Evolutionary conservation across 2,329 filamentous ascomycete species (phyloP), one percentile per base, ranked within the genome.

Genomic region (Fusarium napiforme): DNA sequence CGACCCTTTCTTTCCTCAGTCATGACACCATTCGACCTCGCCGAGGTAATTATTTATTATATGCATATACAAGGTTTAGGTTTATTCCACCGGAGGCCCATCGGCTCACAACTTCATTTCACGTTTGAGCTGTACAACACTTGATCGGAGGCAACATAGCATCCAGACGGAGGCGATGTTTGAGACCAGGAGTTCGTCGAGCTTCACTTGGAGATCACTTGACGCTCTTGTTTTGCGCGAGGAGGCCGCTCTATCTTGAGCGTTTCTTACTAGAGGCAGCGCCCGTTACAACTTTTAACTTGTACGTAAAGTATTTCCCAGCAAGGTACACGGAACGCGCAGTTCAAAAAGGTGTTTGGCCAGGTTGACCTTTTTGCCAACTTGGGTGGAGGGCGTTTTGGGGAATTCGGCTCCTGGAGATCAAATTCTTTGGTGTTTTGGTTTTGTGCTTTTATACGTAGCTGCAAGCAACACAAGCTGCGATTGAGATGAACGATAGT

Each of bases 281-380:
- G 61, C 65, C 65, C 56, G 57, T 65, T 62, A 58, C 66, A 65
- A 60, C 32, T 67, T 72, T 77, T 74, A 69, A 75, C 69, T 72
- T 83, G 82, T 83, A 84, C 79, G 78, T 84, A 82, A 82, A 78
- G 83, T 74, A 71, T 71, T 79, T 53, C 57, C 40, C 78, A 82
- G 77, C 77, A 81, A 81, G 72, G 76, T 68, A 76, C 62, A 76
- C 71, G 76, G 75, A 70, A 85, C 71, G 71, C 81, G 83, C 81
- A 85, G 82, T 80, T 79, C 75, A 85, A 86, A 77, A 86, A 85
- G 81, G 78, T 85, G 84, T 83, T 83, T 81, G 83, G 72, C 72
- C 74, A 79, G 77, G 78, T 69, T 64, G 67, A 71, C 56, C 68
- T 72, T 64, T 72, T 71, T 77, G 32, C 40, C 77, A 67, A 69